phyloP scores from a whole-genome alignment of 2,329 filamentous ascomycete species.

The Grosmannia clavigera region DNA sequence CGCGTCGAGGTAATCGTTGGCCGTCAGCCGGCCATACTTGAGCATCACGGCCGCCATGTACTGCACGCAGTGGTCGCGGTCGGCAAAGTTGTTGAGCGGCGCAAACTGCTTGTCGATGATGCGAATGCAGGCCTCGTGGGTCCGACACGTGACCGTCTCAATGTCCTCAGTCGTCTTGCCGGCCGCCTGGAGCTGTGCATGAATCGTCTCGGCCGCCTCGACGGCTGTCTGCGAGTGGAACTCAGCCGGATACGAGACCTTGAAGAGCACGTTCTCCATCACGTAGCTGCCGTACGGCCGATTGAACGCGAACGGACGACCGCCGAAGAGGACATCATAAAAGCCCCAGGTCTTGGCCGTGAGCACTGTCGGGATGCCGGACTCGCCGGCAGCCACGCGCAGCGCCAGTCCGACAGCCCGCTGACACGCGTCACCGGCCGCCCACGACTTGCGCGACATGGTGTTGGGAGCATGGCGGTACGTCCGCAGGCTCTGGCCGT shows the following conservation, averaged over 20 bases:
- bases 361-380: conserved; percentile 82
- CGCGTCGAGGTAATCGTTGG: conserved; percentile 86
- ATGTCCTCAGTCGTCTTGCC: conserved; percentile 92
- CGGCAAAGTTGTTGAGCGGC: conserved; percentile 98
- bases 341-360: conserved; percentile 93
- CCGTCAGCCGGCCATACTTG: conserved; percentile 83
- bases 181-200: conserved; percentile 66
- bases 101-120: conserved; percentile 94
- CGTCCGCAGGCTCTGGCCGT: conserved; percentile 89
- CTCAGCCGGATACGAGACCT: conserved; percentile 76
- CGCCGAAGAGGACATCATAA: conserved; percentile 96
- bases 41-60: conserved; percentile 99
- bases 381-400: conserved; percentile 84
- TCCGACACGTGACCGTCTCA: conserved; percentile 84
- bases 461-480: conserved; percentile 98
- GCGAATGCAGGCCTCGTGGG: conserved; percentile 94
- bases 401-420: conserved; percentile 82
- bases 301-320: conserved; percentile 93
- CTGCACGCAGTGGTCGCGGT: conserved; percentile 98
- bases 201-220: conserved; percentile 82
- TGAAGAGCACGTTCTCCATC: conserved; percentile 99
- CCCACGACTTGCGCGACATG: conserved; percentile 99
- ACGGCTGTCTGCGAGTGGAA: conserved; percentile 99
- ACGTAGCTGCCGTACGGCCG: conserved; percentile 94
- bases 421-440: conserved; percentile 94